These are phyloP conservation scores for Metschnikowia bowlesiae DNA, from an alignment of 805 yeast genomes.

Conservation along the genomic window DNA sequence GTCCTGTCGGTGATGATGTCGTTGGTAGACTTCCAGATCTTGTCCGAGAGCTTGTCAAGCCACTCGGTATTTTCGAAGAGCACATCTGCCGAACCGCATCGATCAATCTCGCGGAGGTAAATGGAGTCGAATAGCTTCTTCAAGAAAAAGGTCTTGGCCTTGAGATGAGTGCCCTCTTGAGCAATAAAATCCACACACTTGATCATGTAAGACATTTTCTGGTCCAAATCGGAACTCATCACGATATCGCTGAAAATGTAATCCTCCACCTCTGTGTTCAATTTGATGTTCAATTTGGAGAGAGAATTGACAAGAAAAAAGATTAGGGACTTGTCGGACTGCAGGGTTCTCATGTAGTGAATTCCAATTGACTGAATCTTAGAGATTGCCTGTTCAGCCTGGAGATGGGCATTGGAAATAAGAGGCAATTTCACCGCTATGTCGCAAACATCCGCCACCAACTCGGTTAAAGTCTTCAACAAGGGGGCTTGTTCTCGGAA, in stretches of 20 bases:
- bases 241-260: constrained; percentile 57
- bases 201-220: constrained; percentile 49
- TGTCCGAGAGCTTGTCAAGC: constrained; percentile 57
- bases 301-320: constrained; percentile 32
- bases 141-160: constrained; percentile 53
- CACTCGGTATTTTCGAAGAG: constrained; percentile 51
- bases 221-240: constrained; percentile 40
- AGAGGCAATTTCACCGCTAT: constrained; percentile 35
- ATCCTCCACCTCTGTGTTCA: constrained; percentile 48
- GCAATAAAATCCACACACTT: constrained; percentile 47
- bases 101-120: constrained; percentile 56
- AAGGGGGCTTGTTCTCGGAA: constrained; percentile 45
- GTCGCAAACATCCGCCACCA: constrained; percentile 41
- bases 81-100: constrained; percentile 42
- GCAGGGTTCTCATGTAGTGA: constrained; percentile 22
- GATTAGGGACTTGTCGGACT: constrained; percentile 24
- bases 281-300: constrained; percentile 42
- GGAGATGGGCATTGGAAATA: constrained; percentile 61
- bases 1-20: constrained; percentile 49
- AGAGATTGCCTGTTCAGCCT: constrained; percentile 63
- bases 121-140: constrained; percentile 63
- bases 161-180: constrained; percentile 37
- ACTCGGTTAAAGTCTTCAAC: constrained; percentile 38
- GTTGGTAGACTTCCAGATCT: constrained; percentile 68
- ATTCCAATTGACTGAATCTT: constrained; percentile 49